Percentiles rank a stretch among this genome's conserved stretches.
Conservation (phyloP, 2,329 filamentous ascomycete genomes). For the Botrytis elliptica region DNA sequence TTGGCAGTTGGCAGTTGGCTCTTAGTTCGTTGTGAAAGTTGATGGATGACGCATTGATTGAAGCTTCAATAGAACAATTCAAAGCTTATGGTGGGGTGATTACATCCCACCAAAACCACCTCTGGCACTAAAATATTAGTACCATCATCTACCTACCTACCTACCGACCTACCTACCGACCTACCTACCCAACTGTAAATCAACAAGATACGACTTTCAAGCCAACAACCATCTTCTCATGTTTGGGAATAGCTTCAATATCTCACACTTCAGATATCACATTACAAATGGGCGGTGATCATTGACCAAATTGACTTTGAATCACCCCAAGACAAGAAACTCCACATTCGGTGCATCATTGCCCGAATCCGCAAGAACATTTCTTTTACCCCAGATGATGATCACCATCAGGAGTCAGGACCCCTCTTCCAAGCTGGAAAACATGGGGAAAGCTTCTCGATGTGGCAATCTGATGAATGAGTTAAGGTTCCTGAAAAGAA, state of each 20-base stretch:
- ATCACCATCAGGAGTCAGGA: background rate
- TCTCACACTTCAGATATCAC: background rate
- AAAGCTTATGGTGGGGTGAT: slow-evolving; percentile 11
- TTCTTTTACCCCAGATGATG: slow-evolving; percentile 10
- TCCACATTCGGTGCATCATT: slow-evolving; percentile 15
- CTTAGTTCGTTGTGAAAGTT: background rate
- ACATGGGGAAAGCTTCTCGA: background rate
- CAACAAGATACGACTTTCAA: too few species aligned
- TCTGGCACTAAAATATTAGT: background rate
- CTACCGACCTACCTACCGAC: background rate
- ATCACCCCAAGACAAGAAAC: background rate
- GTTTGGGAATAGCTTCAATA: slow-evolving; percentile 9
- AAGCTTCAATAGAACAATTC: slow-evolving; percentile 3
- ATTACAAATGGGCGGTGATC: background rate
- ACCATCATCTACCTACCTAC: background rate
- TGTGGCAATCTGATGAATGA: background rate
- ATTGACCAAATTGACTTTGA: background rate
- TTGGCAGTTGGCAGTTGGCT: background rate
- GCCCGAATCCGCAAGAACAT: slow-evolving; percentile 8
- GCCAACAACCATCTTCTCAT: background rate
- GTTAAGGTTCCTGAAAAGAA: slow-evolving; percentile 16
- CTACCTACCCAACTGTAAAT: background rate
- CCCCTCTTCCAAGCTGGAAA: slow-evolving; percentile 22
- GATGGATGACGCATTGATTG: slow-evolving; percentile 20
- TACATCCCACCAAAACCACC: background rate